Evolutionary conservation across 306 rosid species (phyloP), one percentile per base, ranked within the genome.

Genomic region (Pterocarpus santalinus): DNA sequence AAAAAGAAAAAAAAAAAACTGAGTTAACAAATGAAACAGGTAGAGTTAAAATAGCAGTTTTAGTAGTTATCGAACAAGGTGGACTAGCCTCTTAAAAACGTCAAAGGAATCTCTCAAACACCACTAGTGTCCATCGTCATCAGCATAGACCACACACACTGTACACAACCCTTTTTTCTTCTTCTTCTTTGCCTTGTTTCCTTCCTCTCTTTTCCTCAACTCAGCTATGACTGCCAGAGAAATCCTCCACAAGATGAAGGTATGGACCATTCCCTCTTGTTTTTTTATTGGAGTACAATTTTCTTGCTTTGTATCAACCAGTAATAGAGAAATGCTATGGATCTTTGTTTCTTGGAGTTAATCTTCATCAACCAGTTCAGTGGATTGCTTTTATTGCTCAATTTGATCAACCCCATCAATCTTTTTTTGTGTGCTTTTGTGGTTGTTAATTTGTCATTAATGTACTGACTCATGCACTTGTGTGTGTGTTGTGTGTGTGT

Each of bases 161-260:
- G 28, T 22, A 22, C 63, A 36, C 53, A 47, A 9, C 53, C 53
- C 28, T 5, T 55, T 64, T 36, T 82, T 70, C 72, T 33, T 36
- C 77, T 69, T 39, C 36, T 39, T 8, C 53, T 30, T 53, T 66
- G 0, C 32, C 66, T 36, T 71, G 32, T 73, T 57, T 15, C 46
- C 38, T 69, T 68, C 49, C 30, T 30, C 67, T 65, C 64, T 72
- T 47, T 62, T 60, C 65, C 49, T 69, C 81, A 39, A 11, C 43
- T 33, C 52, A 82, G 72, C 82, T 81, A 94, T 94, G 98, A 5
- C 88, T 15, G 90, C 96, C 83, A 90, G 77, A 85, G 96, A 94
- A 68, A 88, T 94, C 57, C 90, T 94, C 77, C 62, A 38, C 61
- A 94, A 92, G 90, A 92, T 94, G 97, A 92, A 94, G 96, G 97